Evolutionary conservation across 495 filamentous ascomycete species (phyloP).

Genomic region (Penicillium daleae): DNA sequence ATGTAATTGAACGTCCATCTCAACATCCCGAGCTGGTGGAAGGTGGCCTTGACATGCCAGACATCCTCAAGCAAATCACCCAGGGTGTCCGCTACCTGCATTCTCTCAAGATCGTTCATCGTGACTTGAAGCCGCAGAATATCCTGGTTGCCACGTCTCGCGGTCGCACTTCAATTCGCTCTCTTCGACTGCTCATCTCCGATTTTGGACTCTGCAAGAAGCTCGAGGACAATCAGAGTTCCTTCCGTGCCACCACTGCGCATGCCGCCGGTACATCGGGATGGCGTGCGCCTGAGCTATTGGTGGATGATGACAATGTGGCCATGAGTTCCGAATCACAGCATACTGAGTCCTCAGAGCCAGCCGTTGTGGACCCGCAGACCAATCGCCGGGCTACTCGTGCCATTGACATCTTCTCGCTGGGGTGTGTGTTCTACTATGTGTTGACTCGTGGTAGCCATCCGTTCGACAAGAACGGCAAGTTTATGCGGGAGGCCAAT

Average conservation of each 20-base stretch:
- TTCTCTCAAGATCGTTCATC: slow-evolving; percentile 90
- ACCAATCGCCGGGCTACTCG: slow-evolving; percentile 84
- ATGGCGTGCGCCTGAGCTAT: slow-evolving; percentile 93
- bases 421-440: slow-evolving; percentile 96
- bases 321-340: slow-evolving; percentile 41
- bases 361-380: slow-evolving; percentile 61
- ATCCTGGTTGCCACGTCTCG: slow-evolving; percentile 74
- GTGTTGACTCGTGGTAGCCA: slow-evolving; percentile 90
- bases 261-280: slow-evolving; percentile 92
- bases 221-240: slow-evolving; percentile 92
- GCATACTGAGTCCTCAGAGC: slow-evolving; percentile 58
- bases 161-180: slow-evolving; percentile 36
- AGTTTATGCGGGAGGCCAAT: slow-evolving; percentile 94
- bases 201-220: slow-evolving; percentile 99
- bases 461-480: slow-evolving; percentile 90
- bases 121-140: slow-evolving; percentile 96
- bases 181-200: slow-evolving; percentile 82
- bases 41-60: slow-evolving; percentile 56
- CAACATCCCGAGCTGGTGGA: slow-evolving; percentile 62
- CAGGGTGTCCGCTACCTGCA: slow-evolving; percentile 87
- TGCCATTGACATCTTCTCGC: slow-evolving; percentile 94
- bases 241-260: slow-evolving; percentile 89
- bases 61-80: slow-evolving; percentile 82
- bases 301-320: slow-evolving; percentile 72
- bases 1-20: slow-evolving; percentile 74